Conservation (phyloP, 345 rosid species). For the Laguncularia racemosa region DNA sequence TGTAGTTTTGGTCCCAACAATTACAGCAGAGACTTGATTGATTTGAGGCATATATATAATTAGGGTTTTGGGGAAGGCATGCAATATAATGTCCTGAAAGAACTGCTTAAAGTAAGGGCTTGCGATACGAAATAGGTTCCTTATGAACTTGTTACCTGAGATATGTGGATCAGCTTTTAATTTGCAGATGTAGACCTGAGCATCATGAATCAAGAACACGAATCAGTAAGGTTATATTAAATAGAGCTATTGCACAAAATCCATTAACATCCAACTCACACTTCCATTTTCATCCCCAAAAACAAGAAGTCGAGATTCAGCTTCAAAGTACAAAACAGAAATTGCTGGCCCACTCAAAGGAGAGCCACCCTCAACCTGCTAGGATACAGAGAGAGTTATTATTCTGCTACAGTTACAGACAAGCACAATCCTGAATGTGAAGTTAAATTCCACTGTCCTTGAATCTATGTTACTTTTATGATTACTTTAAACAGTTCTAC, state of each 20-base stretch:
- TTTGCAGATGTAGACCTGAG: slow-evolving; percentile 67
- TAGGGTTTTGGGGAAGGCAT: too few species aligned
- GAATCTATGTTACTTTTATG: too few species aligned
- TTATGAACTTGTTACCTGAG: slow-evolving; percentile 32
- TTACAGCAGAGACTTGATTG: too few species aligned
- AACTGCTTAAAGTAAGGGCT: not conserved
- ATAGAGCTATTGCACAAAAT: slow-evolving; percentile 1
- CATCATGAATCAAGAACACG: slow-evolving; percentile 2
- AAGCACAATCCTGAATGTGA: too few species aligned
- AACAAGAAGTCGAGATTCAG: too few species aligned
- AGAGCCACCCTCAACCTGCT: not conserved
- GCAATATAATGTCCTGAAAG: not conserved
- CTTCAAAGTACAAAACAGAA: too few species aligned
- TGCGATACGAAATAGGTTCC: slow-evolving; percentile 2
- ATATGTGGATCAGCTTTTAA: slow-evolving; percentile 68
- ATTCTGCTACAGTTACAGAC: not conserved
- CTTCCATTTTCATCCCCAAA: too few species aligned
- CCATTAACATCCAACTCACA: slow-evolving; percentile 8
- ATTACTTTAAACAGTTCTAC: too few species aligned
- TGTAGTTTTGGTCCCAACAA: too few species aligned
- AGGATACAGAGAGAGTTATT: not conserved
- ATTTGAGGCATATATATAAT: too few species aligned
- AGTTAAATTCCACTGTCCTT: too few species aligned
- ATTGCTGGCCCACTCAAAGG: too few species aligned
- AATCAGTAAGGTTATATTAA: not conserved